These are phyloP conservation scores for Scenedesmus sp. DNA, from an alignment of 163 green algal species.

Conservation along the genomic window DNA sequence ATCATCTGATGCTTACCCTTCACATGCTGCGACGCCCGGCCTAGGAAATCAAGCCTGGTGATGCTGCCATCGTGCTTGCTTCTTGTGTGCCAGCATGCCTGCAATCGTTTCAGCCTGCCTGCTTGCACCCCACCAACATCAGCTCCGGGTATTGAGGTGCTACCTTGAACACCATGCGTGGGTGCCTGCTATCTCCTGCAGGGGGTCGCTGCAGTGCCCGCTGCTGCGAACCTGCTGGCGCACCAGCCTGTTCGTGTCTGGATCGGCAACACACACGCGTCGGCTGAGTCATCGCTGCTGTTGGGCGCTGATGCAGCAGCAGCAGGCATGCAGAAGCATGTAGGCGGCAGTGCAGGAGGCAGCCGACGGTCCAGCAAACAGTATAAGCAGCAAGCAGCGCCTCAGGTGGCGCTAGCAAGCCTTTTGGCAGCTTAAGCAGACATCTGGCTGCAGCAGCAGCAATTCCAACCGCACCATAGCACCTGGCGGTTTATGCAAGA, in stretches of 20 bases:
- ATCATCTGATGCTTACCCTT: not conserved
- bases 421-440: conserved; percentile 4
- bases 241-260: not conserved
- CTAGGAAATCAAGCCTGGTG: not conserved
- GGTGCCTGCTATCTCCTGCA: not conserved
- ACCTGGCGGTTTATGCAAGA: too few relatives aligned
- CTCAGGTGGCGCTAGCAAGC: not conserved
- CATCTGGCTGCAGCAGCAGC: not conserved
- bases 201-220: not conserved
- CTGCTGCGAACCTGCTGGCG: not conserved
- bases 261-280: not conserved
- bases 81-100: too few relatives aligned
- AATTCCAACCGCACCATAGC: not conserved
- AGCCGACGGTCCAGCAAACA: not conserved
- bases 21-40: not conserved
- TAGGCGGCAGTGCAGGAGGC: not conserved
- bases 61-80: not conserved
- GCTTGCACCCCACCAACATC: too few relatives aligned
- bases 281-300: not conserved
- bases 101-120: too few relatives aligned
- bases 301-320: not conserved
- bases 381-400: not conserved
- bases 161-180: too few relatives aligned
- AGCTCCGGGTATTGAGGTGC: too few relatives aligned
- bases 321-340: not conserved